Base-by-base conservation (phyloP, 2,329 filamentous ascomycete genomes). In the Trichoderma koningii region DNA sequence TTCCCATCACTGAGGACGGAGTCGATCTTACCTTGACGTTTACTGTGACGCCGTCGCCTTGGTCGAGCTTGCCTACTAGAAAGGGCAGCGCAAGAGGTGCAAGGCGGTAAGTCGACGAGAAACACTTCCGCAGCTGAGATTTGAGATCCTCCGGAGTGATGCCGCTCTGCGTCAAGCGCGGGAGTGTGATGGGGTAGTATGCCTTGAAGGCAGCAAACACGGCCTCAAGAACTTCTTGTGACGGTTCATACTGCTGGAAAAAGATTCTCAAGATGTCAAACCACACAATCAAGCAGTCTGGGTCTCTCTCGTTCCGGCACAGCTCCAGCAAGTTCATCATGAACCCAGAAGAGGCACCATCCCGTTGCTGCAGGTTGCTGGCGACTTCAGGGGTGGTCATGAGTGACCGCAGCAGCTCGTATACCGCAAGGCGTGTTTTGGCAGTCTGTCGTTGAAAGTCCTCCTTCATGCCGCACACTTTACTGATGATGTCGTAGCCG, bases 111-210 rank as follows among this genome's bases (percentile, higher is more conserved):
- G 80, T 81, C 0, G 84, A 80, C 1, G 82, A 78, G 67, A 87
- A 87, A 68, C 85, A 87, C 21, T 74, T 76, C 19, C 85, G 80
- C 51, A 87, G 71, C 5, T 81, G 79, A 3, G 76, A 68, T 72
- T 87, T 87, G 30, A 87, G 75, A 55, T 85, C 80, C 42, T 86
- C 83, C 6, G 84, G 82, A 1, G 84, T 87, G 45, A 87, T 79
- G 6, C 80, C 79, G 41, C 81, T 81, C 26, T 82, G 79, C 0
- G 84, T 81, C 63, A 79, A 79, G 30, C 84, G 79, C 15, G 77
- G 77, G 50, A 87, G 74, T 0, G 84, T 85, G 63, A 87, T 87
- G 17, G 85, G 85, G 67, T 86, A 87, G 71, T 87, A 87, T 34
- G 82, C 82, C 15, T 85, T 86, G 73, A 85, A 86, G 1, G 80